Conservation (phyloP, 2,329 filamentous ascomycete species). For the Pseudopyricularia javanii region DNA sequence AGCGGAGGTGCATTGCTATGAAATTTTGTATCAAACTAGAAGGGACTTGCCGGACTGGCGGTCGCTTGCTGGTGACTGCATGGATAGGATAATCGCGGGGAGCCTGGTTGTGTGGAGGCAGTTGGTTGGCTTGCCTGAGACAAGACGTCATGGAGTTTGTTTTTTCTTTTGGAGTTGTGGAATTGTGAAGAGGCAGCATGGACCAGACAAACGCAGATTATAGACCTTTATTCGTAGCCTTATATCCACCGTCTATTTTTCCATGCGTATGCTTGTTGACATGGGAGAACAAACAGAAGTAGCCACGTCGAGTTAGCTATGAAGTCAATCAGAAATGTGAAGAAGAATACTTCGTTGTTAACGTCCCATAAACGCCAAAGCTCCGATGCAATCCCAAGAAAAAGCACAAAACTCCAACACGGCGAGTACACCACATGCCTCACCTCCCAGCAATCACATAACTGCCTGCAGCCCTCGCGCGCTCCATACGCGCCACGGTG, state of each 20-base stretch:
- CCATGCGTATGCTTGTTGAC: background rate
- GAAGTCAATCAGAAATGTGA: too few species aligned
- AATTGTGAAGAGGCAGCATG: background rate
- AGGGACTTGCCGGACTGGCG: background rate
- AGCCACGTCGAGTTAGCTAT: too few species aligned
- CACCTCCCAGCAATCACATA: slow-evolving; percentile 36
- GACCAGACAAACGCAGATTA: background rate
- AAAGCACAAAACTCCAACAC: background rate
- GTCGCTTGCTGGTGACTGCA: background rate
- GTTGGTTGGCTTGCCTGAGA: background rate
- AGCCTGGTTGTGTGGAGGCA: background rate
- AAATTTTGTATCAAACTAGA: background rate
- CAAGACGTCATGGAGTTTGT: background rate
- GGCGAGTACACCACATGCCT: background rate
- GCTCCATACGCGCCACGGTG: slow-evolving; percentile 52
- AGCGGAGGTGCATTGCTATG: background rate
- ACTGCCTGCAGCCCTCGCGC: slow-evolving; percentile 45
- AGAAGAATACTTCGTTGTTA: too few species aligned
- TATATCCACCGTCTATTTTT: background rate
- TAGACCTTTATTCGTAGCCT: background rate
- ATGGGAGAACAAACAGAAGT: too few species aligned
- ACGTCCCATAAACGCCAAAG: background rate
- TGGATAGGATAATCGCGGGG: background rate
- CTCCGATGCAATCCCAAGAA: background rate
- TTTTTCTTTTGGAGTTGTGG: background rate